Evolutionary conservation across 768 basidiomycete genomes (phyloP), one percentile per base, ranked within the genome.

Genomic region (Cyclocybe aegerita): DNA sequence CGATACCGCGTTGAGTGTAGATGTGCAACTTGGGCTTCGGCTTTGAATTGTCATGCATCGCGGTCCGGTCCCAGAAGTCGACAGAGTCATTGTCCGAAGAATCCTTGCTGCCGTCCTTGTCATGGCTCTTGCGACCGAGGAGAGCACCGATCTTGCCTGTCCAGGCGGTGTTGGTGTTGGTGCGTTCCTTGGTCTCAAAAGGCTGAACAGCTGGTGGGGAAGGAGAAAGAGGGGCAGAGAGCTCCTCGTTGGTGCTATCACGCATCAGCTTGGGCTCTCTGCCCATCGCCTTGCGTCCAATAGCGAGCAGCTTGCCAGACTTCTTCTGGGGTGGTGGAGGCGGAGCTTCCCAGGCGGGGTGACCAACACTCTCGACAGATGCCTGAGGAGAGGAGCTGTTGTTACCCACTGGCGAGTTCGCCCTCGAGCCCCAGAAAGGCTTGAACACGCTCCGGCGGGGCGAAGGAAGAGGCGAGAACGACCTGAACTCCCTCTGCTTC

Each of bases 391-490:
- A 49, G 7, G 46, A 31, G 37, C 16, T 35, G 38, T 57, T 36
- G 23, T 37, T 42, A 23, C 46, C 46, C 17, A 40, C 46, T 15
- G 65, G 56, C 14, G 60, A 58, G 46, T 50, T 62, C 11, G 60
- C 56, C 34, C 55, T 50, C 3, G 60, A 52, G 15, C 65, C 60
- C 56, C 69, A 67, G 54, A 76, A 73, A 4, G 71, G 68, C 50
- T 68, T 69, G 47, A 69, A 61, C 7, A 64, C 52, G 36, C 65
- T 58, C 4, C 66, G 67, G 41, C 61, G 66, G n/a, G 74, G 66
- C 34, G 70, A 70, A 15, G 78, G 76, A 53, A 80, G 65, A 6
- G 80, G 82, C 29, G 77, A 79, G 52, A 83, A 83, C 16, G 75
- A 74, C 11, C 70, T 70, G 12, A 76, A 55, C 36, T 73, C 64